Evolutionary conservation across 2,329 filamentous ascomycete genomes (phyloP), one percentile per base, ranked within the genome.

Genomic region (Clarireedia sp.): DNA sequence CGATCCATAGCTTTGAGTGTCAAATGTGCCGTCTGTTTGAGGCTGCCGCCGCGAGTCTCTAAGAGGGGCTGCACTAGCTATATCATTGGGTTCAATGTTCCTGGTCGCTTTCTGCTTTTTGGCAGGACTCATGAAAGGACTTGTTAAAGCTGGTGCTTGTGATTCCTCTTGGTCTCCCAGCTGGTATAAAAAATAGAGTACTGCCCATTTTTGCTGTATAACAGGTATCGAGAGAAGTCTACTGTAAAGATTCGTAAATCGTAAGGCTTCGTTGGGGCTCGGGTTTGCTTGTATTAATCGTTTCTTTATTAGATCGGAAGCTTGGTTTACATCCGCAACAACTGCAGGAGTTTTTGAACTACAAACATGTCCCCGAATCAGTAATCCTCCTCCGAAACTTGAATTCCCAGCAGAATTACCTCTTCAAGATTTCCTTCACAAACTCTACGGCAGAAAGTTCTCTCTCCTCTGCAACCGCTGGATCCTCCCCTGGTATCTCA

Each of bases 151-250:
- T 16, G 62, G 62, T 10, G 62, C 59, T 21, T 48, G 48, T 14
- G 44, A 56, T 44, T 66, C 62, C 8, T 54, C 38, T 3, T 80
- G 82, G 66, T 91, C 87, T 59, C 89, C 84, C 48, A 96, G 80
- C 64, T 89, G 85, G 69, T 94, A 87, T 43, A 99, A 80, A 43
- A 99, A 83, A 69, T 95, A 95, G 19, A 99, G 78, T 62, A 99
- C 96, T 3, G 88, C 90, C 90, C 91, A 97, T 79, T 99, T 99
- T 71, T 96, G 88, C 66, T 89, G 87, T 45, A 99, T 78, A 5
- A 97, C 91, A 0, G 91, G 91, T 62, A 96, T 83, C n/a, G 89
- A 88, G 24, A 96, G 77, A 17, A 99, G 80, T 55, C 90, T 82
- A 36, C 89, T 90, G 72, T 96, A 96, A 26, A 99, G 80, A 67